phyloP scores from a whole-genome alignment of 257 asterid species.

The Solanum chmielewskii region DNA sequence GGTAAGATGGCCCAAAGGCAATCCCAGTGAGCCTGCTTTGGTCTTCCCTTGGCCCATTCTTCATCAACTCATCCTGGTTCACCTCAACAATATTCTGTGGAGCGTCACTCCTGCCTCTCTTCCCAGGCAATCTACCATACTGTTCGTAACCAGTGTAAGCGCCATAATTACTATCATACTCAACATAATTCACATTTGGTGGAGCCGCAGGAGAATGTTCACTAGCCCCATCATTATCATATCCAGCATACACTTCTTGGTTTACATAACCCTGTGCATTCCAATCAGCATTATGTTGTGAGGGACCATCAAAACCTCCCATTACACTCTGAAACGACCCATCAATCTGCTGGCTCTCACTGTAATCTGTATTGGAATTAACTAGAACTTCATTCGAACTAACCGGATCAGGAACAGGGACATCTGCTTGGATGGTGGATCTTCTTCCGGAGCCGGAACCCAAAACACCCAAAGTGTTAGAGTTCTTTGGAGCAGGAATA shows the following conservation, averaged over 20 bases:
- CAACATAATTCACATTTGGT: slow-evolving; percentile 10
- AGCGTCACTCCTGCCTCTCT: slow-evolving; percentile 64
- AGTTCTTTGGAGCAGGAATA: slow-evolving; percentile 75
- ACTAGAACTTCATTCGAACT: slow-evolving; percentile 7
- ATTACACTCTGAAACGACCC: slow-evolving; percentile 4
- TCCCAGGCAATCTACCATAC: slow-evolving; percentile 33
- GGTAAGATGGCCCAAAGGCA: slow-evolving; percentile 89
- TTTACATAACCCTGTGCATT: slow-evolving; percentile 16
- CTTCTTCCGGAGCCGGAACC: slow-evolving; percentile 45
- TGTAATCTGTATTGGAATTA: slow-evolving; percentile 9
- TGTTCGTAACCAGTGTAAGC: slow-evolving; percentile 25
- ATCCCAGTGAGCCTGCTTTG: slow-evolving; percentile 73
- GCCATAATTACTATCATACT: slow-evolving; percentile 18
- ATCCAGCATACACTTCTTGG: slow-evolving; percentile 14
- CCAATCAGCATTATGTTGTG: slow-evolving; percentile 18
- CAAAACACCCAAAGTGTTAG: slow-evolving; percentile 51
- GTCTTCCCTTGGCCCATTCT: slow-evolving; percentile 88
- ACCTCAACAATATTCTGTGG: slow-evolving; percentile 64
- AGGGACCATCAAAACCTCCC: background rate
- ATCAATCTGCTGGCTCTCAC: slow-evolving; percentile 13
- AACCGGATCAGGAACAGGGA: slow-evolving; percentile 17
- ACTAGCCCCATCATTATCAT: slow-evolving; percentile 17
- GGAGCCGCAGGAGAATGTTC: slow-evolving; percentile 27
- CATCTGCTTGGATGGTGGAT: slow-evolving; percentile 54
- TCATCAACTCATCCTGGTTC: slow-evolving; percentile 91